Conservation (phyloP, 768 basidiomycete genomes). For the Sporobolomyces phaffii region DNA sequence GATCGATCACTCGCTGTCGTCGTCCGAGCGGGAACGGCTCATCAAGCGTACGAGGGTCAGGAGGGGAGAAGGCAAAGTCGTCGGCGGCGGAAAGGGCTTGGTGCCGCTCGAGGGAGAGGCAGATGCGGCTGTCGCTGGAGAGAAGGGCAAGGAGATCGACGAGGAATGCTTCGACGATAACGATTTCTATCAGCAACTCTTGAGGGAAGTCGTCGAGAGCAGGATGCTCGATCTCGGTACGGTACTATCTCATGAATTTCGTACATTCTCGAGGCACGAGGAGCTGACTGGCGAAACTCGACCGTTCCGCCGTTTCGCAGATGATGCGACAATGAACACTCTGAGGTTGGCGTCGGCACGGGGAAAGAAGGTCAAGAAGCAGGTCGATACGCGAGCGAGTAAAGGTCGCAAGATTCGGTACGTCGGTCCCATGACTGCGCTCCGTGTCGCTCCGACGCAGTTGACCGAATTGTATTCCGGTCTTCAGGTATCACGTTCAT, state of each 20-base stretch:
- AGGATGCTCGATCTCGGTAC: slow-evolving; percentile 44
- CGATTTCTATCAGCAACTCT: slow-evolving; percentile 86
- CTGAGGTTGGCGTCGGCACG: slow-evolving; percentile 30
- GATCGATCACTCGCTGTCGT: slow-evolving; percentile 38
- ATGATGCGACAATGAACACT: slow-evolving; percentile 40
- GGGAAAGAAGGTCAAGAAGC: slow-evolving; percentile 58
- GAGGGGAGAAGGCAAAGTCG: slow-evolving; percentile 45
- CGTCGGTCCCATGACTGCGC: slow-evolving; percentile 38
- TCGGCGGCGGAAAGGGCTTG: slow-evolving; percentile 47
- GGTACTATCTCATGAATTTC: no score
- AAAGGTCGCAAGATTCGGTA: slow-evolving; percentile 89
- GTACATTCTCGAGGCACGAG: no score
- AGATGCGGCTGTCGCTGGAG: not conserved
- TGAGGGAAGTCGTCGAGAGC: slow-evolving; percentile 84
- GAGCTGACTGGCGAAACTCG: not conserved
- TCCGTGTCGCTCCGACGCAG: not conserved
- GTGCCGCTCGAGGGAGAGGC: slow-evolving; percentile 27
- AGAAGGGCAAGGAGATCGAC: slow-evolving; percentile 38
- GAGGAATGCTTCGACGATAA: slow-evolving; percentile 68
- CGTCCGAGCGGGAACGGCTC: slow-evolving; percentile 42
- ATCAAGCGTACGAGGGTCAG: slow-evolving; percentile 60
- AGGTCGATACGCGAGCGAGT: slow-evolving; percentile 87
- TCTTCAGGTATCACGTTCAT: slow-evolving; percentile 74
- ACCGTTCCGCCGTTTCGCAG: no score
- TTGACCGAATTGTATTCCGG: not conserved